Percentiles rank a stretch among this genome's conserved stretches.
These are phyloP conservation scores for Pseudocercospora fijiensis DNA, from an alignment of 2,329 filamentous ascomycete species.

Conservation along the genomic window DNA sequence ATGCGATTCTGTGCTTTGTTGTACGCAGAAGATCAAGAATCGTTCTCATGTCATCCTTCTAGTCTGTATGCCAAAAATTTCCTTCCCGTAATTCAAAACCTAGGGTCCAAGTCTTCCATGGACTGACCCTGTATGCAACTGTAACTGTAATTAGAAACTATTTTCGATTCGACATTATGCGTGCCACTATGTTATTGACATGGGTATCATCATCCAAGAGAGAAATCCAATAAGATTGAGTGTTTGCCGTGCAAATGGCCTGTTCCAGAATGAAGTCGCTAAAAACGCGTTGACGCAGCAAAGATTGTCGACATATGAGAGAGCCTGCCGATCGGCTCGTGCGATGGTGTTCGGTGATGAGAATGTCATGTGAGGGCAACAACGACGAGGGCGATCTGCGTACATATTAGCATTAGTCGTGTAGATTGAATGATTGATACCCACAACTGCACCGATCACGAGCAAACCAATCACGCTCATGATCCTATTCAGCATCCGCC, in stretches of 20 bases:
- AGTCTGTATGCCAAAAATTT: background rate
- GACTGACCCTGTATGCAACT: background rate
- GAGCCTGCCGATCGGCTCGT: background rate
- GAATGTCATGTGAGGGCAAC: conserved; percentile 30
- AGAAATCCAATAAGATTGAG: background rate
- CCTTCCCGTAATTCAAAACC: background rate
- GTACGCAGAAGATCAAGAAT: too few species aligned
- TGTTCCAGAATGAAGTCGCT: background rate
- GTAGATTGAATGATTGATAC: too few species aligned
- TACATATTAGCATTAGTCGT: conserved; percentile 10
- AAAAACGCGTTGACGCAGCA: conserved; percentile 11
- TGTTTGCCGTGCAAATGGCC: background rate
- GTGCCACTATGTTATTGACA: conserved; percentile 17
- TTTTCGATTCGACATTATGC: background rate
- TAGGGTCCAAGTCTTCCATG: background rate
- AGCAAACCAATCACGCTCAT: conserved; percentile 41
- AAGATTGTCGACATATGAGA: conserved; percentile 7
- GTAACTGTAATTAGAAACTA: conserved; percentile 5
- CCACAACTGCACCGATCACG: conserved; percentile 40
- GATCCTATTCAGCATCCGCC: conserved; percentile 40
- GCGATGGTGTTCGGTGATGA: background rate
- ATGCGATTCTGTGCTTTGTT: too few species aligned
- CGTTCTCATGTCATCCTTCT: background rate
- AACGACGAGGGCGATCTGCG: conserved; percentile 38
- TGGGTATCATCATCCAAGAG: conserved; percentile 18